phyloP scores from a whole-genome alignment of 176 grass and related monocot species.

The Melocanna baccifera region DNA sequence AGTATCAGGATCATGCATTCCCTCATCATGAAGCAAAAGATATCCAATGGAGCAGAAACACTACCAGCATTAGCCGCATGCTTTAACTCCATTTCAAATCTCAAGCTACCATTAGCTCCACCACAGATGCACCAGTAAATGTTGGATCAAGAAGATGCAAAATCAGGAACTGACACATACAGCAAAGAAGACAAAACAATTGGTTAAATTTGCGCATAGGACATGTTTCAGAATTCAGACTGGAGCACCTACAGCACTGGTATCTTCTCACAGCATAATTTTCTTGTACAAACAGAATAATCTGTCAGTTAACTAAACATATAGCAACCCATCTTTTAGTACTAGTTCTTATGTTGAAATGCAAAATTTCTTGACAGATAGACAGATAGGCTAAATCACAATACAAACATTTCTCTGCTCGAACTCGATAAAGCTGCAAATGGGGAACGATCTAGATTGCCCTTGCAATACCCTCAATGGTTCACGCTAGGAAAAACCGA shows the following conservation, averaged over 20 bases:
- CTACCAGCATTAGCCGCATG: slow-evolving; percentile 84
- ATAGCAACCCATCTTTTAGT: neutral
- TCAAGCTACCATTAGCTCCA: slow-evolving; percentile 85
- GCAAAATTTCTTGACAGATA: neutral
- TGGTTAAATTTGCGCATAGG: neutral
- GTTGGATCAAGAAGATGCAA: neutral
- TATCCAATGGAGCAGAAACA: neutral
- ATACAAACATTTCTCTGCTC: neutral
- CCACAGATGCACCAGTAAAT: slow-evolving; percentile 28
- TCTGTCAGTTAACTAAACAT: neutral
- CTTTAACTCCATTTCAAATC: slow-evolving; percentile 79
- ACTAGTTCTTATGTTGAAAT: slow-evolving; percentile 1
- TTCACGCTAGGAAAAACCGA: no score
- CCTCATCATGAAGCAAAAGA: neutral
- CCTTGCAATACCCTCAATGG: no score
- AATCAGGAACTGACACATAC: neutral
- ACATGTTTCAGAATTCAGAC: neutral
- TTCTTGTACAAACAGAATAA: neutral
- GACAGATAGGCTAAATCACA: neutral
- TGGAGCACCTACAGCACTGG: neutral
- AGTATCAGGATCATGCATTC: neutral
- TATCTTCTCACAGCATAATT: neutral
- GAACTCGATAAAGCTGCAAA: neutral
- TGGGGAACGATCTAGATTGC: no score
- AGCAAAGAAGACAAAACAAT: neutral